Conservation (phyloP, 768 basidiomycete genomes). For the Mycena galopus region DNA sequence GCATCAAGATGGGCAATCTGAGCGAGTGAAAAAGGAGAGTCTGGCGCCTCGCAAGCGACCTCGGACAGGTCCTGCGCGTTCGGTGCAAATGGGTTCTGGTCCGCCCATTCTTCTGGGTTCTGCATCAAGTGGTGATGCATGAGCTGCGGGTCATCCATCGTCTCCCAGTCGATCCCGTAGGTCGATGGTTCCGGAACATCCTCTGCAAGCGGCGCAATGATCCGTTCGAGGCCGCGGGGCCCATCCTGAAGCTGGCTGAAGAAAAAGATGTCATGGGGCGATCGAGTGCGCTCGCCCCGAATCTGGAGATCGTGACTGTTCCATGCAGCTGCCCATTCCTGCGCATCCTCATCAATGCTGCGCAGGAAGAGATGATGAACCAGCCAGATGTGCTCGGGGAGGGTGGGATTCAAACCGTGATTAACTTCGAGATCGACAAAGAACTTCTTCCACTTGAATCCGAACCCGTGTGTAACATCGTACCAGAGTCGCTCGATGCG, state of each 20-base stretch:
- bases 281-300: neutral
- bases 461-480: no score
- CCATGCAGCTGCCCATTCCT: neutral
- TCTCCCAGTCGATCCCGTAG: conserved; percentile 25
- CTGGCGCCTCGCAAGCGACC: conserved; percentile 1
- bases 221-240: conserved; percentile 21
- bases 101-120: conserved; percentile 15
- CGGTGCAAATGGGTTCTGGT: neutral
- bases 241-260: conserved; percentile 22
- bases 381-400: neutral
- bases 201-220: neutral
- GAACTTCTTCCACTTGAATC: no score
- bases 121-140: conserved; percentile 2
- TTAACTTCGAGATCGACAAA: no score
- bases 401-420: no score
- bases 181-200: conserved; percentile 1
- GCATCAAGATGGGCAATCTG: neutral
- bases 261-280: neutral
- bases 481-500: no score
- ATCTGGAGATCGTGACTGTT: neutral
- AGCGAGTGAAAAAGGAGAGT: neutral
- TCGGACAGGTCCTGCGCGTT: neutral
- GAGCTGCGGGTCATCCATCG: neutral
- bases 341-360: neutral
- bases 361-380: neutral